Base-by-base conservation (phyloP, 106 monocot genomes). In the Apostasia shenzhenica region DNA sequence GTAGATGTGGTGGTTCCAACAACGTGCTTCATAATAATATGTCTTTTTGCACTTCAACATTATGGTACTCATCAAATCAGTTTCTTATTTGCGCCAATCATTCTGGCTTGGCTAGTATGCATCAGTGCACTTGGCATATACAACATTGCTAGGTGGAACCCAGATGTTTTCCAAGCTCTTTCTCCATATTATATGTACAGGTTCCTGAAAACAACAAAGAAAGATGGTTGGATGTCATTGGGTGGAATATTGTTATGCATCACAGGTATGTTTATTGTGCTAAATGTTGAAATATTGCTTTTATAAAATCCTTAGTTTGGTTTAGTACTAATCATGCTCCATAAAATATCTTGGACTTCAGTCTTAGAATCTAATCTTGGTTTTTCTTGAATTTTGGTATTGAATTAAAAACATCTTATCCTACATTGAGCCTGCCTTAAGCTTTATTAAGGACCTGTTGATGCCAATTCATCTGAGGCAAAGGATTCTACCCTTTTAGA, bases 161-260 rank as follows among this genome's bases (percentile, higher is more conserved):
- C 69, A 38, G 65, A 75, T 59, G 78, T 89, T 56, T 85, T 82
- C 75, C 72, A 85, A 79, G 89, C 85, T 3, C 77, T 89, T 46
- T 85, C 85, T 59, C 89, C 89, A n/a, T 82, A 78, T 77, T 89
- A 85, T 66, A 85, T 89, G 89, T 82, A 63, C 53, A 89, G 77
- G 55, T 89, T 89, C 69, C 59, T 89, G 72, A 89, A 85, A 47
- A 89, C 82, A 73, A 89, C 89, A 6, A 82, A 63, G 58, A 85
- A 85, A 49, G 63, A 48, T 71, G 89, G 89, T 26, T 89, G 89
- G 89, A 89, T 89, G 89, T 89, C 89, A 14, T 75, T 89, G 49
- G 89, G 89, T 60, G 89, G 89, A 72, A 89, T 89, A 44, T 75
- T 89, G 37, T 75, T 89, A 52, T 85, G 85, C 82, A 85, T 89